Conservation (phyloP, 371 early-diverging fungal species). For the Coemansia sp. region DNA sequence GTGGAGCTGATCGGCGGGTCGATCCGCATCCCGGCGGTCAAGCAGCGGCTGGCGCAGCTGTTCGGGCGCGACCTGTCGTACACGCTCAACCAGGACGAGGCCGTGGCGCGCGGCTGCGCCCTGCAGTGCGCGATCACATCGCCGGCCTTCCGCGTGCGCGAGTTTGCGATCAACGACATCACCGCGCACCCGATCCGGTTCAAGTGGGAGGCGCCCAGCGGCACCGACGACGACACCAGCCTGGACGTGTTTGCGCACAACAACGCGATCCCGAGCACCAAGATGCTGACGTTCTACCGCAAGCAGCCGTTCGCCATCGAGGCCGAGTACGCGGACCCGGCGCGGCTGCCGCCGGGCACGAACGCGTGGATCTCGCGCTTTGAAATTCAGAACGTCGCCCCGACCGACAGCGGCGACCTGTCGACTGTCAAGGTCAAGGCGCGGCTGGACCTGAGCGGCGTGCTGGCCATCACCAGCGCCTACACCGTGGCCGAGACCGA, state of each 20-base stretch:
- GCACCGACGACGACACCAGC: constrained; percentile 70
- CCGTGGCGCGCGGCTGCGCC: constrained; percentile 94
- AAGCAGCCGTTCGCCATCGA: constrained; percentile 77
- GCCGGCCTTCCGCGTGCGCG: constrained; percentile 97
- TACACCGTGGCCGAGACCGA: constrained; percentile 86
- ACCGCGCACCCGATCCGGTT: constrained; percentile 75
- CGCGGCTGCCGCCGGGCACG: constrained; percentile 66
- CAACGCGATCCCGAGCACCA: constrained; percentile 81
- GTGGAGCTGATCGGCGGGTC: constrained; percentile 93
- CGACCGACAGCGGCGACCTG: constrained; percentile 56
- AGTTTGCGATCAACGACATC: constrained; percentile 89
- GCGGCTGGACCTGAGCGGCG: constrained; percentile 78
- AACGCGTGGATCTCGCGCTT: constrained; percentile 74
- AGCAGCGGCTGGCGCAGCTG: constrained; percentile 79
- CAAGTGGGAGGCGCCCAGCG: constrained; percentile 69
- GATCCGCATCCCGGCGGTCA: constrained; percentile 92
- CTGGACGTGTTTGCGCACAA: constrained; percentile 67
- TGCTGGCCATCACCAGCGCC: constrained; percentile 81
- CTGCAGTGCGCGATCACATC: constrained; percentile 96
- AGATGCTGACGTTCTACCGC: constrained; percentile 84
- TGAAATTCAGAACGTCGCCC: constrained; percentile 63
- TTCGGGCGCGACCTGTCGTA: constrained; percentile 84
- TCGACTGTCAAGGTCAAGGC: constrained; percentile 92
- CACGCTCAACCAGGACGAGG: constrained; percentile 97
- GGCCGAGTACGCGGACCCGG: constrained; percentile 67